These are phyloP conservation scores for Trapa incisa DNA, from an alignment of 345 rosid genomes.

Conservation along the genomic window DNA sequence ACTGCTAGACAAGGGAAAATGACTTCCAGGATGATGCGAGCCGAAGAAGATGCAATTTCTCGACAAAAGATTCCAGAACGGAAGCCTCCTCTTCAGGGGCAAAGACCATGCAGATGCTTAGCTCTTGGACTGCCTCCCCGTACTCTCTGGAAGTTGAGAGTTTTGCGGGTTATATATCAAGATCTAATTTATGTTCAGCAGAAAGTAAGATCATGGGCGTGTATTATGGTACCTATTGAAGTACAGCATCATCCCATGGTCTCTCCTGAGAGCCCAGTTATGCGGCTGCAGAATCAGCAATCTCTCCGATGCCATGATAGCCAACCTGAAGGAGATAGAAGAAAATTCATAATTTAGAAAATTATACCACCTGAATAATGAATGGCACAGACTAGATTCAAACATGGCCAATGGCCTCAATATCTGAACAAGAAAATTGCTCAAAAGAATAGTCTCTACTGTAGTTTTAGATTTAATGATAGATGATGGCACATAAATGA, in stretches of 20 bases:
- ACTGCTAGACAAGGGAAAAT: conserved; percentile 22
- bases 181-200: not conserved
- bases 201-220: not conserved
- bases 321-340: conserved; percentile 36
- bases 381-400: not conserved
- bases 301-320: conserved; percentile 83
- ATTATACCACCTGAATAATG: not conserved
- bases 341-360: not conserved
- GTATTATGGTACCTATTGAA: conserved; percentile 34
- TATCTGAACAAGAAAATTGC: not conserved
- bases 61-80: conserved; percentile 54
- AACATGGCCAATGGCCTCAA: not conserved
- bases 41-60: conserved; percentile 71
- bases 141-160: conserved; percentile 32
- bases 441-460: not conserved
- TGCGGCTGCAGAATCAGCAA: conserved; percentile 75
- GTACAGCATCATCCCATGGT: conserved; percentile 88
- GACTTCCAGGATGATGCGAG: conserved; percentile 61
- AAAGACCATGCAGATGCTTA: conserved; percentile 87
- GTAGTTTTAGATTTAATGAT: too few relatives aligned
- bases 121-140: conserved; percentile 78
- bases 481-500: not conserved
- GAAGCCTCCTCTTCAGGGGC: conserved; percentile 67
- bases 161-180: not conserved
- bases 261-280: conserved; percentile 77